Conservation (phyloP, 1,284 basidiomycete species). For the Boletus mariae region DNA sequence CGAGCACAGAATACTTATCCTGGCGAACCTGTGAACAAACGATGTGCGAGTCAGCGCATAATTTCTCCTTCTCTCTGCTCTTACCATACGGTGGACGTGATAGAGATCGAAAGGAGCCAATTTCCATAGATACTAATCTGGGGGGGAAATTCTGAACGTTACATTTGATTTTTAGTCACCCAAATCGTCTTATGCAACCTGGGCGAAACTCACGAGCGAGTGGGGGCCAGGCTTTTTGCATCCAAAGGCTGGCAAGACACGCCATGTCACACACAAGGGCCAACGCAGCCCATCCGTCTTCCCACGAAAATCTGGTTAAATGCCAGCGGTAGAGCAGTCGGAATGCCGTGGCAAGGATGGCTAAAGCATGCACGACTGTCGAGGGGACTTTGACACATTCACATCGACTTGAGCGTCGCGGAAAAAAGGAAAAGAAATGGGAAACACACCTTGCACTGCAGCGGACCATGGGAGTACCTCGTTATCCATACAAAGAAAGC, state of each 20-base stretch:
- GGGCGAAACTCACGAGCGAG: conserved; percentile 2
- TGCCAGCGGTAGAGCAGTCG: conserved; percentile 23
- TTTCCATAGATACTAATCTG: not conserved
- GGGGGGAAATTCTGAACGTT: not conserved
- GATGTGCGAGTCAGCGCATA: not conserved
- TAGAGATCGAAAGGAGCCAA: conserved; percentile 19
- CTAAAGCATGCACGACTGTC: conserved; percentile 15
- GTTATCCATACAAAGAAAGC: not conserved
- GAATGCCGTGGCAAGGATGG: conserved; percentile 18
- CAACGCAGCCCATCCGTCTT: conserved; percentile 24
- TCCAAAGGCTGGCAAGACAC: conserved; percentile 22
- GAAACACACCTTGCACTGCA: not conserved
- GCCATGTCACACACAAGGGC: conserved; percentile 22
- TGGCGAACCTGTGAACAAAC: conserved; percentile 17
- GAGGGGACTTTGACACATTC: conserved; percentile 12
- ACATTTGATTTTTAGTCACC: not conserved
- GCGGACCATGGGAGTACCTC: not conserved
- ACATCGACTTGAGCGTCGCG: too few species aligned
- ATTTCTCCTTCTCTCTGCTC: not conserved
- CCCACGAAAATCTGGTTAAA: conserved; percentile 23
- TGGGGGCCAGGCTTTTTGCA: not conserved
- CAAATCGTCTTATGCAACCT: not conserved
- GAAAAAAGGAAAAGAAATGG: not conserved
- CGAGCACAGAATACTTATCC: conserved; percentile 28
- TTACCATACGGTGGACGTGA: conserved; percentile 24